Conservation (phyloP, 2,329 filamentous ascomycete species). For the Proliferodiscus dingleyae region DNA sequence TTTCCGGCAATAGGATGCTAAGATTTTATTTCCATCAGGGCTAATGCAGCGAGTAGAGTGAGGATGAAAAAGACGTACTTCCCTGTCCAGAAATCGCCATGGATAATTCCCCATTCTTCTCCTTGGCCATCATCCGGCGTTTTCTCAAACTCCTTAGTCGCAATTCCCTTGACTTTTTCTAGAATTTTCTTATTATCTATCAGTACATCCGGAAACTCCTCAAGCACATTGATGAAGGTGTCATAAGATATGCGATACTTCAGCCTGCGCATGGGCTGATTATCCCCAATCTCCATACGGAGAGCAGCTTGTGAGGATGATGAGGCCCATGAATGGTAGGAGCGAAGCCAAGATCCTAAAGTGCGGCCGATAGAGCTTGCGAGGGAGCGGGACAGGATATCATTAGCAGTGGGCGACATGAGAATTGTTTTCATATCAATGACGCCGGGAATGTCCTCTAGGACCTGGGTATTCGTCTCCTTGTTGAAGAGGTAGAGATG, state of each 20-base stretch:
- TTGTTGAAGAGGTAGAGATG: conserved; percentile 42
- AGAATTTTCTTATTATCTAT: conserved; percentile 39
- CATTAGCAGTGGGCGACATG: conserved; percentile 12
- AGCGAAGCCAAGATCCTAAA: conserved; percentile 47
- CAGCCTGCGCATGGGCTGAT: conserved; percentile 43
- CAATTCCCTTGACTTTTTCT: conserved; percentile 40
- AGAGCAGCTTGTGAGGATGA: conserved; percentile 10
- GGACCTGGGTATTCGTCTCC: conserved; percentile 45
- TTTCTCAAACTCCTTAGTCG: conserved; percentile 36
- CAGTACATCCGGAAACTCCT: conserved; percentile 40
- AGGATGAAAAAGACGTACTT: conserved; percentile 38
- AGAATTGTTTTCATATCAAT: conserved; percentile 44
- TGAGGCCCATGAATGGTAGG: conserved; percentile 32
- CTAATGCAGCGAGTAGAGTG: neutral
- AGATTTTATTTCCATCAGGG: neutral
- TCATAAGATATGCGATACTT: conserved; percentile 47
- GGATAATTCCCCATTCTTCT: conserved; percentile 36
- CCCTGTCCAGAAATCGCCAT: conserved; percentile 59
- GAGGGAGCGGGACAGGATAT: conserved; percentile 29
- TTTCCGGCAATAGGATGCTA: conserved; percentile 41
- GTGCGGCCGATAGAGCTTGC: conserved; percentile 39
- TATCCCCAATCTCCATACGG: conserved; percentile 39
- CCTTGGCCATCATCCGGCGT: neutral
- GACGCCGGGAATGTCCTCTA: conserved; percentile 46
- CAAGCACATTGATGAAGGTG: conserved; percentile 38